Evolutionary conservation across 768 basidiomycete species (phyloP).

Genomic region (Lactarius pseudohatsudake): DNA sequence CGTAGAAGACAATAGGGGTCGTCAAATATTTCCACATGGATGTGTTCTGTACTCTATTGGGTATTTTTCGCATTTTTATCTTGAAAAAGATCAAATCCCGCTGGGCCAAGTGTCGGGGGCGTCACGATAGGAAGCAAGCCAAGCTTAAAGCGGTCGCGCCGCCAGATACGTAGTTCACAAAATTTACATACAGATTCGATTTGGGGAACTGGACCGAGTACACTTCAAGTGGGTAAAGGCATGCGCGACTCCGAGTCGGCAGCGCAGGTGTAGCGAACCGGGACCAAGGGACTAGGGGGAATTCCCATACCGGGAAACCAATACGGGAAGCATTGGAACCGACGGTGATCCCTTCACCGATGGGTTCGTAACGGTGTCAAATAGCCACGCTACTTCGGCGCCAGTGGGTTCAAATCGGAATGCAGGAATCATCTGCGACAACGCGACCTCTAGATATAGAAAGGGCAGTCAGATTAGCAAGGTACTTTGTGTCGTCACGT

Average conservation of each 20-base stretch:
- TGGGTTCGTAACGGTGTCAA: neutral
- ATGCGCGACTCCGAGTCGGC: neutral
- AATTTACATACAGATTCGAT: neutral
- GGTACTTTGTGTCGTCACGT: neutral
- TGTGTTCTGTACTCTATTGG: no score
- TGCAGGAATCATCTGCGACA: neutral
- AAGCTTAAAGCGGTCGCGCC: neutral
- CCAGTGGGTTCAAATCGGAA: neutral
- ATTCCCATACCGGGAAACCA: neutral
- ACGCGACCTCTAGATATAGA: neutral
- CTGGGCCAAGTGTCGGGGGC: no score
- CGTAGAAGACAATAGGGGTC: no score
- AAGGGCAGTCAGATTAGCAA: neutral
- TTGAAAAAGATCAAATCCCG: no score
- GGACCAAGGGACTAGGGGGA: neutral
- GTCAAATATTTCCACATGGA: no score
- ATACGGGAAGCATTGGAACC: neutral
- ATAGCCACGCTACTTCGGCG: neutral
- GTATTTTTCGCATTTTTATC: no score
- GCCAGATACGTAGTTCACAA: neutral
- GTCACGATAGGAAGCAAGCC: neutral
- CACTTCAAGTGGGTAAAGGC: neutral
- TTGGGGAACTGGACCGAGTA: neutral
- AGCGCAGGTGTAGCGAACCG: neutral
- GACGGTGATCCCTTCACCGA: neutral